Evolutionary conservation across 139 green algal genomes (phyloP), one percentile per base, ranked within the genome.

Genomic region (Medakamo hakoo): DNA sequence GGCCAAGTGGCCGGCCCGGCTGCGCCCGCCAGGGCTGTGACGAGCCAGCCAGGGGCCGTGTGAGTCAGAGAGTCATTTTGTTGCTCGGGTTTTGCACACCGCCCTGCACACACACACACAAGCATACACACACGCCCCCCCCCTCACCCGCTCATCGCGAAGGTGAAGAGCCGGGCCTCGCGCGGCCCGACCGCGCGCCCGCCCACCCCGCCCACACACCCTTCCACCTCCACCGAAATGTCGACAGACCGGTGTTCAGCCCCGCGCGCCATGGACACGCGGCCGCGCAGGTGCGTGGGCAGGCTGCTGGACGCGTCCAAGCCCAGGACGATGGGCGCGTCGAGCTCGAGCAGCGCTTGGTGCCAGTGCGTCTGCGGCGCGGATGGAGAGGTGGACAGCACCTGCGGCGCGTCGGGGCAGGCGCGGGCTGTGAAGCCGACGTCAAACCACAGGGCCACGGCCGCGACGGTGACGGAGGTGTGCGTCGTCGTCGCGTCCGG

Each of bases 381-480:
- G 30, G 58, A 27, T 1, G 89, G 88, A 16, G 78, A 81, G n/a
- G 91, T 98, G 29, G 80, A 82, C 29, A 98, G 83, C 49, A 67
- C 62, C 24, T 89, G 78, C 0, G 84, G 78, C 9, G 73, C 66
- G 24, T 95, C 76, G 3, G 30, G 30, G 76, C 90, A 96, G 75
- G 90, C 89, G n/a, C 83, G 75, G 25, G 67, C 31, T 27, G 75
- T 84, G 76, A 98, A 98, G 27, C 78, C 69, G 1, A 80, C 84
- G 73, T 97, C 89, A 73, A 98, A 98, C 91, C 91, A 98, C 59
- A 98, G 30, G 21, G 65, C 67, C 30, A 24, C n/a, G 23, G 64
- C 61, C 2, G 25, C 21, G 2, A 26, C 24, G 49, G 27, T 60
- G 32, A 65, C 56, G 49, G 20, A 5, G n/a, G n/a, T n/a, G n/a